Percentiles rank a stretch among this genome's conserved stretches.
These are phyloP conservation scores for Penicillium sp. DNA, from an alignment of 2,329 filamentous ascomycete species.

Conservation along the genomic window DNA sequence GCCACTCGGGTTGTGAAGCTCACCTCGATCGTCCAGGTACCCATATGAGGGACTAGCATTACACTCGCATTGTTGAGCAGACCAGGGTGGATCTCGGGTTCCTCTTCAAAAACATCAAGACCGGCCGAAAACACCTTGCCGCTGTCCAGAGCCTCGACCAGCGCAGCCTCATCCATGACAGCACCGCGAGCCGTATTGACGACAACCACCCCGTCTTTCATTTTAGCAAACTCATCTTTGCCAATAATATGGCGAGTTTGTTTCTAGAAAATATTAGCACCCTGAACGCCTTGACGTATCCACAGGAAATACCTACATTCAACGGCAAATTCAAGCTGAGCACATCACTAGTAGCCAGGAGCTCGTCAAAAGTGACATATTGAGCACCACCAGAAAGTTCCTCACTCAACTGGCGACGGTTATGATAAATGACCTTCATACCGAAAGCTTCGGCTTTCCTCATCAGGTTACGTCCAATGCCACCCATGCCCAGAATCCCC, in stretches of 20 bases:
- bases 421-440: slow-evolving; percentile 71
- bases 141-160: slow-evolving; percentile 66
- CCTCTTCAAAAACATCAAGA: slow-evolving; percentile 78
- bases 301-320: slow-evolving; percentile 56
- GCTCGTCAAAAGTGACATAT: slow-evolving; percentile 63
- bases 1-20: slow-evolving; percentile 7
- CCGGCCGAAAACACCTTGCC: slow-evolving; percentile 68
- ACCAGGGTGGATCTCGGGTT: slow-evolving; percentile 70
- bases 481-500: slow-evolving; percentile 81
- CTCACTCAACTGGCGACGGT: slow-evolving; percentile 58
- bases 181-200: slow-evolving; percentile 80
- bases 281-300: background rate
- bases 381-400: slow-evolving; percentile 44
- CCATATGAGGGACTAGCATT: slow-evolving; percentile 78
- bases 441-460: slow-evolving; percentile 70
- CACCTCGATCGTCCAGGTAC: slow-evolving; percentile 69
- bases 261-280: slow-evolving; percentile 37
- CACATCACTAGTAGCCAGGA: slow-evolving; percentile 67
- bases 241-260: slow-evolving; percentile 73
- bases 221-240: slow-evolving; percentile 63
- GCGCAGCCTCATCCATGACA: slow-evolving; percentile 74
- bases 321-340: slow-evolving; percentile 75
- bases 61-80: slow-evolving; percentile 66
- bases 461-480: slow-evolving; percentile 73
- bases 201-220: slow-evolving; percentile 73